These are phyloP conservation scores for Leccinellum rugosiceps DNA, from an alignment of 768 basidiomycete genomes.

Conservation along the genomic window DNA sequence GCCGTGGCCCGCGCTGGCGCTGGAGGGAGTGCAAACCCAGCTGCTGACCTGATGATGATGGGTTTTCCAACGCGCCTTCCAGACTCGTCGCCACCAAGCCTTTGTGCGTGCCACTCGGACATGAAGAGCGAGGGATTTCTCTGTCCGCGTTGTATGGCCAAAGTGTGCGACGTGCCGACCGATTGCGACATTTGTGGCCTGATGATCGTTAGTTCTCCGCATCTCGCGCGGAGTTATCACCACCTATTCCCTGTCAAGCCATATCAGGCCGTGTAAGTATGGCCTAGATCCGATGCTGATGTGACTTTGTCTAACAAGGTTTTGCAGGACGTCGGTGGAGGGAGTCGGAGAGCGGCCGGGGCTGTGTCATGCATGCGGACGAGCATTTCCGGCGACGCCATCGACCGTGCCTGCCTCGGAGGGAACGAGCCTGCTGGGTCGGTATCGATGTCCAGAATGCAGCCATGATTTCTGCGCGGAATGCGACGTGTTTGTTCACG, in stretches of 20 bases:
- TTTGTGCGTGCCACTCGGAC: slow-evolving; percentile 93
- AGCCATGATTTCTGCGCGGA: slow-evolving; percentile 86
- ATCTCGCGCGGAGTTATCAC: slow-evolving; percentile 93
- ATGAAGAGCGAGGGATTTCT: slow-evolving; percentile 92
- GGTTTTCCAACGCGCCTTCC: slow-evolving; percentile 95
- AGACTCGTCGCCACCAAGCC: slow-evolving; percentile 72
- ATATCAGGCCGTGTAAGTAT: slow-evolving; percentile 75
- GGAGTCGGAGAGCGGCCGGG: slow-evolving; percentile 34
- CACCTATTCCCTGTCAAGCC: slow-evolving; percentile 93
- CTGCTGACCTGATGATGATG: slow-evolving; percentile 98
- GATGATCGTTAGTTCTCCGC: slow-evolving; percentile 97
- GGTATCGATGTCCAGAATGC: slow-evolving; percentile 90
- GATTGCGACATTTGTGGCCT: slow-evolving; percentile 96
- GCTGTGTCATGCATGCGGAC: slow-evolving; percentile 77
- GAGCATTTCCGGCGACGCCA: slow-evolving; percentile 54
- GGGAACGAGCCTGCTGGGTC: slow-evolving; percentile 78
- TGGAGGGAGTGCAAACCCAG: slow-evolving; percentile 49
- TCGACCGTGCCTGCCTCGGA: slow-evolving; percentile 42
- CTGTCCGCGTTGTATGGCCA: slow-evolving; percentile 89
- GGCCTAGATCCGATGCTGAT: slow-evolving; percentile 1
- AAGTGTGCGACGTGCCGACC: slow-evolving; percentile 97
- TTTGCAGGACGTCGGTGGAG: slow-evolving; percentile 38
- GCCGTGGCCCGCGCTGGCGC: slow-evolving; percentile 47
- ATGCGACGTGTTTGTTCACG: slow-evolving; percentile 95
- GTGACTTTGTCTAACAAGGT: background rate